Evolutionary conservation across 768 basidiomycete species (phyloP).

Genomic region (Exidia glandulosa): DNA sequence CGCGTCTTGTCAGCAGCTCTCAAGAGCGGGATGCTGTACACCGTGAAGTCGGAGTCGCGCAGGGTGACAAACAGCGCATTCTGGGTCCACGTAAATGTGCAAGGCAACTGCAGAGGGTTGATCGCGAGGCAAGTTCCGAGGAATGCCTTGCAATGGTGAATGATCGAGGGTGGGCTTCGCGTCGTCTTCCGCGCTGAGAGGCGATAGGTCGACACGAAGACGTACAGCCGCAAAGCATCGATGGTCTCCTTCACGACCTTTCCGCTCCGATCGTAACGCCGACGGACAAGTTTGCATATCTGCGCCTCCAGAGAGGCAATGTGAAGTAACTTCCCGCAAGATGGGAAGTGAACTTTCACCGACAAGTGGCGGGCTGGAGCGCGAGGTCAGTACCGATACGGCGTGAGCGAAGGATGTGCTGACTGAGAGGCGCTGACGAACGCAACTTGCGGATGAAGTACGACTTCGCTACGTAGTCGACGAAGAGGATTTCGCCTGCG

Average conservation of each 20-base stretch:
- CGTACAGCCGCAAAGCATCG: neutral
- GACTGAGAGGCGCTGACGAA: slow-evolving; percentile 18
- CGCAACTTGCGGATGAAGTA: slow-evolving; percentile 18
- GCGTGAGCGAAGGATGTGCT: neutral
- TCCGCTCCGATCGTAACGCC: neutral
- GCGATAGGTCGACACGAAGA: neutral
- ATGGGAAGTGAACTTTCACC: slow-evolving; percentile 18
- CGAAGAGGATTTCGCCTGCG: slow-evolving; percentile 18
- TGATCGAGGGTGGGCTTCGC: neutral
- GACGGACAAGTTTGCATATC: neutral
- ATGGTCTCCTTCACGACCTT: neutral
- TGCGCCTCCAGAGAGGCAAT: slow-evolving; percentile 19
- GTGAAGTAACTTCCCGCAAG: slow-evolving; percentile 15
- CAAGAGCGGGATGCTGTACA: slow-evolving; percentile 17
- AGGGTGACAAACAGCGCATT: slow-evolving; percentile 15
- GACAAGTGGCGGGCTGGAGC: slow-evolving; percentile 17
- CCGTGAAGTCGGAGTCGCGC: slow-evolving; percentile 8
- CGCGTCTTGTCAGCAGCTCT: neutral
- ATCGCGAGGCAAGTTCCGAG: neutral
- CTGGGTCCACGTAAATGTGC: slow-evolving; percentile 17
- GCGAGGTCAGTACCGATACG: neutral
- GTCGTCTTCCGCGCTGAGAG: neutral
- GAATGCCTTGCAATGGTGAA: neutral
- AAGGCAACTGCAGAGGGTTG: slow-evolving; percentile 15
- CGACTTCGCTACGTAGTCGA: slow-evolving; percentile 15